phyloP scores from a whole-genome alignment of 2,329 filamentous ascomycete species.

The Pochonia chlamydosporia region DNA sequence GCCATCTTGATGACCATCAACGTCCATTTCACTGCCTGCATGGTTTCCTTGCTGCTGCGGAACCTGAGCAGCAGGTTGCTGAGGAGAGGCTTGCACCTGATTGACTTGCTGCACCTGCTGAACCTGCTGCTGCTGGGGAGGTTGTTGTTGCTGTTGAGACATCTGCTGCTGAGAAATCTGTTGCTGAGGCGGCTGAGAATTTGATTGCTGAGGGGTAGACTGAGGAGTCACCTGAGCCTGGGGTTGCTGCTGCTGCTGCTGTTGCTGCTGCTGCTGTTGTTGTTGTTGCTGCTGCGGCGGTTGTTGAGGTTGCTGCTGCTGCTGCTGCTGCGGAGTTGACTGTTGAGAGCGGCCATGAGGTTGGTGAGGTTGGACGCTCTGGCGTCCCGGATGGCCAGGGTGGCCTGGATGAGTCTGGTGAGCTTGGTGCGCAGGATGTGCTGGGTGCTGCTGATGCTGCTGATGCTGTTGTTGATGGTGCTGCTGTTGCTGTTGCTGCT shows the following conservation, averaged over 20 bases:
- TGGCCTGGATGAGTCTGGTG: constrained; percentile 17
- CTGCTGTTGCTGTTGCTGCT: constrained; percentile 22
- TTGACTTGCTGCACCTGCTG: constrained; percentile 27
- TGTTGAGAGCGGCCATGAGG: constrained; percentile 20
- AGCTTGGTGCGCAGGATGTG: constrained; percentile 17
- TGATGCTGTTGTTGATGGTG: constrained; percentile 22
- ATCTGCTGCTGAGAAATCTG: constrained; percentile 10
- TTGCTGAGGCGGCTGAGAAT: constrained; percentile 19
- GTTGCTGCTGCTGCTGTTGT: constrained; percentile 15
- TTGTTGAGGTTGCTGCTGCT: constrained; percentile 21
- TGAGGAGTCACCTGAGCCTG: constrained; percentile 9
- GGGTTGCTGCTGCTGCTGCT: constrained; percentile 24
- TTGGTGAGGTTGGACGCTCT: constrained; percentile 17
- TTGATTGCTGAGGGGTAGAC: constrained; percentile 13
- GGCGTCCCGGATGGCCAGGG: constrained; percentile 18
- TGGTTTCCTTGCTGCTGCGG: constrained; percentile 35
- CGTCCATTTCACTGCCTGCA: constrained; percentile 45
- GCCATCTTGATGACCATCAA: constrained; percentile 43
- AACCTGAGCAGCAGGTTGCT: constrained; percentile 27
- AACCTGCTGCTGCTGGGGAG: constrained; percentile 19
- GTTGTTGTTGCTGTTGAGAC: constrained; percentile 1
- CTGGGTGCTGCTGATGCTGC: constrained; percentile 21
- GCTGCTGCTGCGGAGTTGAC: constrained; percentile 22
- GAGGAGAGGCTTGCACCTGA: constrained; percentile 23
- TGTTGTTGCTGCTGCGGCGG: constrained; percentile 16